These are phyloP conservation scores for Sphagnum magellanicum DNA, from an alignment of 228 moss, liverwort and hornwort genomes.

Conservation along the genomic window DNA sequence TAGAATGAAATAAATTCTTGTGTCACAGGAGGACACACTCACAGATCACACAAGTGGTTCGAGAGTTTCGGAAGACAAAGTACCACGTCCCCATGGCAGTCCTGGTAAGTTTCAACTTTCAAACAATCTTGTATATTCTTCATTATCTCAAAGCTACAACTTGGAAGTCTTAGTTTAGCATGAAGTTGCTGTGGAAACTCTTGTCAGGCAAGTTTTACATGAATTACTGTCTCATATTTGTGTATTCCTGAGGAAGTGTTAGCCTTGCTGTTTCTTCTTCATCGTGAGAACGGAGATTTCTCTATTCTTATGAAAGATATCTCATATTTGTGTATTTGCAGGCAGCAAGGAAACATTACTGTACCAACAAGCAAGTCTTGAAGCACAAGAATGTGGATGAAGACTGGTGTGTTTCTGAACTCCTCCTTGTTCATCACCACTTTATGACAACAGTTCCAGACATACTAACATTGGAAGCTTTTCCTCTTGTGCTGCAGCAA, in stretches of 20 bases:
- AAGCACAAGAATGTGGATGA: constrained; percentile 66
- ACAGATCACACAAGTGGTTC: constrained; percentile 70
- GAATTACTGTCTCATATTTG: no score
- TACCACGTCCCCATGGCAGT: constrained; percentile 64
- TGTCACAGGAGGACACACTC: constrained; percentile 63
- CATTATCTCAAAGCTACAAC: no score
- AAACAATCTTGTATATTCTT: background rate
- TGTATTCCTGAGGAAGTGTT: no score
- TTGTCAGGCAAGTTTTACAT: no score
- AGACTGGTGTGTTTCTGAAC: constrained; percentile 39
- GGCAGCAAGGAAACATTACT: constrained; percentile 71
- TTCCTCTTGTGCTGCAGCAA: constrained; percentile 16
- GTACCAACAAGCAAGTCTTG: constrained; percentile 61
- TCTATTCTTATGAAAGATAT: no score
- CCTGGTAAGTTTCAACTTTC: constrained; percentile 24
- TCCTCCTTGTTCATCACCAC: background rate
- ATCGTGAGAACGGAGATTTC: no score
- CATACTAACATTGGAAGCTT: background rate
- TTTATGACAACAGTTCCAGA: background rate
- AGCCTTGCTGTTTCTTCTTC: no score
- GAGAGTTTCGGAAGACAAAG: constrained; percentile 64
- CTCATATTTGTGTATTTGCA: constrained; percentile 9
- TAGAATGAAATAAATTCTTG: no score
- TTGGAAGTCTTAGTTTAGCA: no score
- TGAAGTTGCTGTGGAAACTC: no score